Evolutionary conservation across 345 rosid species (phyloP).

Genomic region (Eucalyptus victrix): DNA sequence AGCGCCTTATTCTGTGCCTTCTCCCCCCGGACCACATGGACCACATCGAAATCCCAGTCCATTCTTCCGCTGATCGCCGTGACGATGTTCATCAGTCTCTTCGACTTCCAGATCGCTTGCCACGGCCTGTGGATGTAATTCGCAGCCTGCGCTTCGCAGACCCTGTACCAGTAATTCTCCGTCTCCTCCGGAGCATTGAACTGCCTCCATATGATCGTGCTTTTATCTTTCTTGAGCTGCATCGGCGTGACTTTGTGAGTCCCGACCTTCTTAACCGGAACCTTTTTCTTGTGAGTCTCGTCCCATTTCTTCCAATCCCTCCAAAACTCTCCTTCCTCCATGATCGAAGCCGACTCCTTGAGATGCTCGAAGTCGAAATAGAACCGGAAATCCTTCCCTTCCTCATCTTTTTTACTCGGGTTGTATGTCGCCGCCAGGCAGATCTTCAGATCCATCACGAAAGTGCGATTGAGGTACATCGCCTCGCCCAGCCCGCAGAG

Average conservation of each 20-base stretch:
- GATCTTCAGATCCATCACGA: slow-evolving; percentile 83
- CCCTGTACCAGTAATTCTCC: slow-evolving; percentile 88
- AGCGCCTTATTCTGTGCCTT: slow-evolving; percentile 71
- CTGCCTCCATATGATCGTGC: slow-evolving; percentile 81
- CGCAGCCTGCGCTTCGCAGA: slow-evolving; percentile 80
- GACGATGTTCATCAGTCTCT: slow-evolving; percentile 90
- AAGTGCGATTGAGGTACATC: slow-evolving; percentile 79
- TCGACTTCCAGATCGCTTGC: slow-evolving; percentile 86
- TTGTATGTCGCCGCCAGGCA: slow-evolving; percentile 60
- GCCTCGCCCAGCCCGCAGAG: slow-evolving; percentile 95
- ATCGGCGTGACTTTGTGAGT: slow-evolving; percentile 49
- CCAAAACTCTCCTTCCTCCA: slow-evolving; percentile 72
- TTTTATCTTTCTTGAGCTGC: slow-evolving; percentile 72
- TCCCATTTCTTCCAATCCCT: slow-evolving; percentile 87
- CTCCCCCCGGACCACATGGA: slow-evolving; percentile 89
- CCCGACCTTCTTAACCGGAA: slow-evolving; percentile 66
- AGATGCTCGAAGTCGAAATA: slow-evolving; percentile 93
- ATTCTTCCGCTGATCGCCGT: slow-evolving; percentile 67
- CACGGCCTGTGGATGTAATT: slow-evolving; percentile 74
- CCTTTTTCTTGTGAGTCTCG: slow-evolving; percentile 52
- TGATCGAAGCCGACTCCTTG: slow-evolving; percentile 64
- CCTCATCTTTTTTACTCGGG: slow-evolving; percentile 61
- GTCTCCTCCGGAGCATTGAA: slow-evolving; percentile 69
- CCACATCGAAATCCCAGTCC: slow-evolving; percentile 97
- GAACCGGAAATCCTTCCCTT: slow-evolving; percentile 80